Conservation (phyloP, 768 basidiomycete species). For the Pleurotus ostreatus region DNA sequence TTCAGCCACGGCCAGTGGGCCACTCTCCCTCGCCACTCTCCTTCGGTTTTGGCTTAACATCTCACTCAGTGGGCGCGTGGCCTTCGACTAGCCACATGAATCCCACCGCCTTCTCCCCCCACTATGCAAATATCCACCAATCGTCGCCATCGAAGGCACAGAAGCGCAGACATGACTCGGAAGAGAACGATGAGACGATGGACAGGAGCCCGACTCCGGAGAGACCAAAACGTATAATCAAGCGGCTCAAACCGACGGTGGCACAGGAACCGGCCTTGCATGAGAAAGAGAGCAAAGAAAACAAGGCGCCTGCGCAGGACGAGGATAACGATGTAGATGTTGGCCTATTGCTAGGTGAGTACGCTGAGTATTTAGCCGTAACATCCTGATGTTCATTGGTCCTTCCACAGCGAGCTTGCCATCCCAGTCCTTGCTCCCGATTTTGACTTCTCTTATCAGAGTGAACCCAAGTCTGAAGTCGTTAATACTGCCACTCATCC, state of each 20-base stretch:
- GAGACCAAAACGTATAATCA: slow-evolving; percentile 49
- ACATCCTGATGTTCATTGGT: slow-evolving; percentile 9
- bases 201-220: slow-evolving; percentile 85
- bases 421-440: slow-evolving; percentile 68
- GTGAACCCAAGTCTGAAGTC: slow-evolving; percentile 70
- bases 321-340: slow-evolving; percentile 69
- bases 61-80: slow-evolving; percentile 46
- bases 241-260: slow-evolving; percentile 55
- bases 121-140: slow-evolving; percentile 48
- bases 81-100: slow-evolving; percentile 40
- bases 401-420: slow-evolving; percentile 66
- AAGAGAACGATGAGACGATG: slow-evolving; percentile 74
- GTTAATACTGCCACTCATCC: slow-evolving; percentile 70
- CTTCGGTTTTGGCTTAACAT: slow-evolving; percentile 65
- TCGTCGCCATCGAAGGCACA: slow-evolving; percentile 36
- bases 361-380: background rate
- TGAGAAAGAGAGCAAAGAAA: slow-evolving; percentile 42
- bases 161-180: slow-evolving; percentile 66
- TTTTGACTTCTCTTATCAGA: slow-evolving; percentile 65
- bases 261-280: slow-evolving; percentile 30
- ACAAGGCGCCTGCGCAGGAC: slow-evolving; percentile 31
- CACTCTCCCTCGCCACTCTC: slow-evolving; percentile 65
- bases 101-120: slow-evolving; percentile 50
- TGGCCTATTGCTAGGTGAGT: slow-evolving; percentile 75
- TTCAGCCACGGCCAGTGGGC: slow-evolving; percentile 53